These are phyloP conservation scores for Karstenula rhodostoma DNA, from an alignment of 2,329 filamentous ascomycete species.

Conservation along the genomic window DNA sequence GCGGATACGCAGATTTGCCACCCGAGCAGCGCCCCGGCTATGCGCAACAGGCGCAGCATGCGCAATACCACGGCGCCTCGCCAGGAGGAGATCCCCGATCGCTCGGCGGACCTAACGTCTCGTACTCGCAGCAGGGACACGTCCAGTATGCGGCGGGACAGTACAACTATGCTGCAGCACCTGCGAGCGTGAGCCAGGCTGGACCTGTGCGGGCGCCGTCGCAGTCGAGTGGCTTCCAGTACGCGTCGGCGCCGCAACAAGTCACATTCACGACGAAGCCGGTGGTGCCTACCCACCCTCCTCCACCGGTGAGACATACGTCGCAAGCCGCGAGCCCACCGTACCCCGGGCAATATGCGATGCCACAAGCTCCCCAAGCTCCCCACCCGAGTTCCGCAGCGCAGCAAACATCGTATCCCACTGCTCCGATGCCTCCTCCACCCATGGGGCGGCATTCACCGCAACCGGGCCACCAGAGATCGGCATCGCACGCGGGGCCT, in stretches of 20 bases:
- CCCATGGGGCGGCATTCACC: slow-evolving; percentile 40
- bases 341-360: slow-evolving; percentile 35
- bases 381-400: slow-evolving; percentile 22
- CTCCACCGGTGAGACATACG: slow-evolving; percentile 37
- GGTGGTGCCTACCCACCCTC: slow-evolving; percentile 32
- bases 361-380: slow-evolving; percentile 30
- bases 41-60: slow-evolving; percentile 32
- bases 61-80: slow-evolving; percentile 24
- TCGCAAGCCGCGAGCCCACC: slow-evolving; percentile 31
- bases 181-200: slow-evolving; percentile 33
- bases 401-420: slow-evolving; percentile 34
- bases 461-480: slow-evolving; percentile 36
- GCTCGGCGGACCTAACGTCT: slow-evolving; percentile 25
- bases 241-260: slow-evolving; percentile 51
- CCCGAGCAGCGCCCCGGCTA: slow-evolving; percentile 55
- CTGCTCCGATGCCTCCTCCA: slow-evolving; percentile 43
- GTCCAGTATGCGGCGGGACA: slow-evolving; percentile 45
- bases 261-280: slow-evolving; percentile 56
- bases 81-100: slow-evolving; percentile 14
- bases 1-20: slow-evolving; percentile 54
- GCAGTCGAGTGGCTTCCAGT: slow-evolving; percentile 43
- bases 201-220: slow-evolving; percentile 32
- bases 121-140: slow-evolving; percentile 34
- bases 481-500: slow-evolving; percentile 30
- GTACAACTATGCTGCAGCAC: slow-evolving; percentile 38